These are phyloP conservation scores for Picea glauca DNA, from an alignment of 75 land plant genomes.

Conservation along the genomic window DNA sequence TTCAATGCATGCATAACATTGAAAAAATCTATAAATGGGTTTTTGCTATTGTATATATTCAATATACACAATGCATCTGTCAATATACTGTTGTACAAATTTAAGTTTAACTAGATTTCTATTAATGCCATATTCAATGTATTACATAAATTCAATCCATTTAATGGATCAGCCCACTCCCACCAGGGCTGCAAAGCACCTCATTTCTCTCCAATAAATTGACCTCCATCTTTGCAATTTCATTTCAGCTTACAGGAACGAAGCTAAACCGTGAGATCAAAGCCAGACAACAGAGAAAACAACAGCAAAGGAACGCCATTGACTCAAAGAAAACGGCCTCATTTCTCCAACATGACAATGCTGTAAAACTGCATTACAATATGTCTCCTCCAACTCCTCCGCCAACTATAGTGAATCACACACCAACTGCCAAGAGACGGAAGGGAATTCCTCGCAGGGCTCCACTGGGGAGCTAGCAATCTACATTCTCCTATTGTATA, in stretches of 20 bases:
- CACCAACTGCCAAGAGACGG: neutral
- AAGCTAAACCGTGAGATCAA: neutral
- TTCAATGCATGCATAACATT: no score
- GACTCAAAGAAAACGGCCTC: neutral
- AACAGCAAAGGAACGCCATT: neutral
- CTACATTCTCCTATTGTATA: neutral
- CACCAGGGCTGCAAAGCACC: neutral
- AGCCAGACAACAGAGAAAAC: neutral
- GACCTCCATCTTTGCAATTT: neutral
- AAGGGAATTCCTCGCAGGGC: slow-evolving; percentile 12
- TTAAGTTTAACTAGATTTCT: neutral
- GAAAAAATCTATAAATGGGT: no score
- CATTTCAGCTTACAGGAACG: slow-evolving; percentile 8
- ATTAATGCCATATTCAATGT: neutral
- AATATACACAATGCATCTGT: neutral
- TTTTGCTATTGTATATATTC: no score
- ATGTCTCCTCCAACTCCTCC: neutral
- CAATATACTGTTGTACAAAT: no score
- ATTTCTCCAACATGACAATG: neutral
- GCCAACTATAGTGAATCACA: neutral
- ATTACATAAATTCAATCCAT: neutral
- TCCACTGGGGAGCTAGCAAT: neutral
- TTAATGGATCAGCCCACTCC: no score
- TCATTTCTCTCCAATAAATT: neutral
- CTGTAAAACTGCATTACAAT: neutral